phyloP scores from a whole-genome alignment of 768 basidiomycete species.

The Tephrocybe sp. region DNA sequence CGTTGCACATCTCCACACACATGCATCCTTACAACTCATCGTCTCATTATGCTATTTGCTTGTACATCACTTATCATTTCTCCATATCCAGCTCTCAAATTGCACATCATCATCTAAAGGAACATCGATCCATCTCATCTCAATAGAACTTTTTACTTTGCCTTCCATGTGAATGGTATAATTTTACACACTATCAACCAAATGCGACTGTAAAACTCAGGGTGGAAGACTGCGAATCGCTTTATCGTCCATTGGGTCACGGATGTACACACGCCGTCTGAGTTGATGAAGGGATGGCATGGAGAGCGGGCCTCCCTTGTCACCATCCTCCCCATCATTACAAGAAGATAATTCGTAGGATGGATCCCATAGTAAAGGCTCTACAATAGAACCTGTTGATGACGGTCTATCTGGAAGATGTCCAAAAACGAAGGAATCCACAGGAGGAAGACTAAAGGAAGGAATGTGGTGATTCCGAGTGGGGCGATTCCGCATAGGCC shows the following conservation, averaged over 20 bases:
- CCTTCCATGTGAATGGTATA: not conserved
- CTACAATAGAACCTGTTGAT: not conserved
- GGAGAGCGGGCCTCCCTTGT: slow-evolving; percentile 38
- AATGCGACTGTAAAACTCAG: slow-evolving; percentile 2
- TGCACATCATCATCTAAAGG: slow-evolving; percentile 16
- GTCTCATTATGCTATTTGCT: slow-evolving; percentile 8
- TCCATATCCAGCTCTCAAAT: slow-evolving; percentile 15
- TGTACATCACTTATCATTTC: slow-evolving; percentile 17
- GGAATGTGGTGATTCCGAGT: slow-evolving; percentile 1
- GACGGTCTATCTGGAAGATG: slow-evolving; percentile 2
- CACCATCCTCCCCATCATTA: slow-evolving; percentile 11
- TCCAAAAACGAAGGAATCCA: slow-evolving; percentile 5
- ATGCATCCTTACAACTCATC: slow-evolving; percentile 3
- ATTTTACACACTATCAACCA: no score
- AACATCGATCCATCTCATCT: not conserved
- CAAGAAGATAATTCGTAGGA: slow-evolving; percentile 10
- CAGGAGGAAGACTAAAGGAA: slow-evolving; percentile 8
- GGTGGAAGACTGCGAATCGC: slow-evolving; percentile 46
- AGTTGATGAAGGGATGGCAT: slow-evolving; percentile 61
- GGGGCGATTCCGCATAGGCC: not conserved
- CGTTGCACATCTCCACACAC: not conserved
- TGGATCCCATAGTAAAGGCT: slow-evolving; percentile 2
- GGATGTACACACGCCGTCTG: slow-evolving; percentile 50
- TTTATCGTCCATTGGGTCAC: slow-evolving; percentile 62
- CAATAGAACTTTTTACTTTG: not conserved